phyloP scores from a whole-genome alignment of 1,139 yeast genomes.

The Yarrowia galli region DNA sequence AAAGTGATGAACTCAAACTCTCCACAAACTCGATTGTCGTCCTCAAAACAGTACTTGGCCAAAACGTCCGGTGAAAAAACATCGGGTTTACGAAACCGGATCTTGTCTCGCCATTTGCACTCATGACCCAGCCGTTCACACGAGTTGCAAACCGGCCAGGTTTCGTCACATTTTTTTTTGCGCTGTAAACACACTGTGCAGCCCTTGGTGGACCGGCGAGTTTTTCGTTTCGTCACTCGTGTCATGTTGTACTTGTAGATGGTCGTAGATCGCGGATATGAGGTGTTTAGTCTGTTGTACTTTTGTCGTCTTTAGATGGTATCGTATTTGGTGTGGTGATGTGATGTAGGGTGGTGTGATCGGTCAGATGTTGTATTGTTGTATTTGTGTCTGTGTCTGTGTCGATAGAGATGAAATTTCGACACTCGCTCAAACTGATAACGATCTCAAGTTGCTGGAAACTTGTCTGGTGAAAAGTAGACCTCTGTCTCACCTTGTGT shows the following conservation, averaged over 20 bases:
- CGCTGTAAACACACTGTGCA: constrained; percentile 35
- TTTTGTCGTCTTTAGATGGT: background rate
- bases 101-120: constrained; percentile 38
- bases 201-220: constrained; percentile 35
- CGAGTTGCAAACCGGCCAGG: constrained; percentile 38
- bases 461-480: background rate
- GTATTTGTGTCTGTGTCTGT: no score
- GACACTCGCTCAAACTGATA: no score
- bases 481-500: background rate
- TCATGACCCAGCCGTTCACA: constrained; percentile 30
- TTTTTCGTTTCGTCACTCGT: constrained; percentile 26
- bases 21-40: background rate
- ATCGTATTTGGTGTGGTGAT: no score
- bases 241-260: background rate
- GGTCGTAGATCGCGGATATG: background rate
- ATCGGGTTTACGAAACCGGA: constrained; percentile 34
- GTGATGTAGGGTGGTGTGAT: no score
- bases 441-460: no score
- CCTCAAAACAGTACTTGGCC: constrained; percentile 28
- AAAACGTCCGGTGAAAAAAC: constrained; percentile 22
- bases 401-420: no score
- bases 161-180: constrained; percentile 35
- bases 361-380: no score
- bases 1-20: constrained; percentile 37
- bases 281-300: background rate